Base-by-base conservation (phyloP, 192 early-diverging fungal species). In the Chytriomyces confervae region DNA sequence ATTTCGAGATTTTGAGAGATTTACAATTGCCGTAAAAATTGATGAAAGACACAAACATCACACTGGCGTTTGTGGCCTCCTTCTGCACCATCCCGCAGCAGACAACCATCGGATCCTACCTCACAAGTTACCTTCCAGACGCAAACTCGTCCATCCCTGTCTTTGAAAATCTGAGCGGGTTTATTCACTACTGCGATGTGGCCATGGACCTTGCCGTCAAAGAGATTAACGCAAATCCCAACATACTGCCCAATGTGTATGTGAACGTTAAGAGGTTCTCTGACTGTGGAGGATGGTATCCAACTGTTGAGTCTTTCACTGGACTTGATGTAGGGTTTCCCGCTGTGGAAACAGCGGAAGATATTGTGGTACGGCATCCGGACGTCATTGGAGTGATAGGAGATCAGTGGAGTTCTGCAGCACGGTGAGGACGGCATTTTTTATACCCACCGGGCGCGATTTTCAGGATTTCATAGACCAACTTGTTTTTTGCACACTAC, bases 261-360 rank as follows among this genome's bases (percentile, higher is more conserved):
- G 66, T 68, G 6, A 68, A 68, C 23, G 10, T 68, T 1, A 48
- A 43, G 7, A 9, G 66, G 7, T 68, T 68, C 44, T 47, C 43
- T 16, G 66, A 68, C 44, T 68, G 66, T 23, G 66, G 66, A 10
- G 13, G 20, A 20, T 68, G 46, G 29, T 68, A 68, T 46, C 43
- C 29, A 13, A 46, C 8, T 20, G 66, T 23, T 11, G 66, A 68
- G 44, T 44, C 20, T 16, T 68, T 47, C 13, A 45, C 9, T 5
- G 66, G 66, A 9, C 18, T 8, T n/a, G 18, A 16, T 3, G 66
- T 16, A 1, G 66, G 66, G 9, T 68, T 20, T 16, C 43, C 66
- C 43, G 10, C 36, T 43, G 47, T 16, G 4, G 44, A 46, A 11
- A 5, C 47, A 10, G 66, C 44, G 36, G 16, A 47, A 68, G 66